Conservation (phyloP, 225 moss, liverwort and hornwort genomes). For the Neckera pumila region DNA sequence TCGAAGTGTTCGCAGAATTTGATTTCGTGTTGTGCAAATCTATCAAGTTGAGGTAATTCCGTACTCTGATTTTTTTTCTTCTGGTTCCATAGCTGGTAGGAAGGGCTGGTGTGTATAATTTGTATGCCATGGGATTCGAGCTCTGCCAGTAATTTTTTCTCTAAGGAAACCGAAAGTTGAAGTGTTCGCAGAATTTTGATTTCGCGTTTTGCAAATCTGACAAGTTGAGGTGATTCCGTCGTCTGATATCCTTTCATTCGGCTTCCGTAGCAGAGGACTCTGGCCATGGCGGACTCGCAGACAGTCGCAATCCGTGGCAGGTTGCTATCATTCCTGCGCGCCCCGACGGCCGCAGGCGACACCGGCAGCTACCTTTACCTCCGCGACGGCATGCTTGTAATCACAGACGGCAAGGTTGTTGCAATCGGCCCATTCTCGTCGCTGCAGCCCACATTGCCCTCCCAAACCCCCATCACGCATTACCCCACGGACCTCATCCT, state of each 20-base stretch:
- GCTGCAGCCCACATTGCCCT: not conserved
- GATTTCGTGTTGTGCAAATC: not conserved
- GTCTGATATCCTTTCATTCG: not conserved
- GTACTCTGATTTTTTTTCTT: not conserved
- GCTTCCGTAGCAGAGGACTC: not conserved
- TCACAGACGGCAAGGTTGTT: constrained; percentile 9
- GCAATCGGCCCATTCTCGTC: constrained; percentile 7
- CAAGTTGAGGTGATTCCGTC: not conserved
- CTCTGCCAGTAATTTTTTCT: not conserved
- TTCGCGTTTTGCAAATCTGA: not conserved
- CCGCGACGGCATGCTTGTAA: constrained; percentile 23
- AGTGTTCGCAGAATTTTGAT: not conserved
- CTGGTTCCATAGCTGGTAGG: not conserved
- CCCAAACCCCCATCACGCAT: not conserved
- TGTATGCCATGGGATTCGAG: not conserved
- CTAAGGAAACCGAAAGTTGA: not conserved
- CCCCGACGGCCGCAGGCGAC: constrained; percentile 13
- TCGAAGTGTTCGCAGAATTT: not conserved
- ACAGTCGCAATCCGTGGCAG: constrained; percentile 19
- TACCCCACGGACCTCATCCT: constrained; percentile 16
- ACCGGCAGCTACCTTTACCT: constrained; percentile 12
- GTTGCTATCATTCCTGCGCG: constrained; percentile 13
- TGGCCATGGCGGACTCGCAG: constrained; percentile 1
- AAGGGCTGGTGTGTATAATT: not conserved
- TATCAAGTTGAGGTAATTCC: not conserved